A percentile compares a stretch with the other conserved stretches of the same genome.
Evolutionary conservation across 345 rosid species (phyloP).

Genomic region (Camelina laxa): DNA sequence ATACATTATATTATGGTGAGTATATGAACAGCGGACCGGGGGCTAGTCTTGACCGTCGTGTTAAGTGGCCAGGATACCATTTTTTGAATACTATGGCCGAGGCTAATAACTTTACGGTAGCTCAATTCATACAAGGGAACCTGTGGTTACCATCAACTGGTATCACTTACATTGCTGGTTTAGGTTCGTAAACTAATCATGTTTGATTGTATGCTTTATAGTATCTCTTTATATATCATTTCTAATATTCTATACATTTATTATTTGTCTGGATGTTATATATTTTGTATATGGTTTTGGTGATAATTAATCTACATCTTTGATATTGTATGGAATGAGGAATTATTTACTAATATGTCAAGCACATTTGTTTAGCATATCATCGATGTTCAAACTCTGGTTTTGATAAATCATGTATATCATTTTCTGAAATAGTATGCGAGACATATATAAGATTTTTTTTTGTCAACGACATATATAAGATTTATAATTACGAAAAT

Average conservation of each 20-base stretch:
- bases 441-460: too few species aligned
- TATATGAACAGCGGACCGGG: conserved; percentile 74
- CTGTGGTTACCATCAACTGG: conserved; percentile 74
- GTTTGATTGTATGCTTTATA: background rate
- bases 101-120: conserved; percentile 71
- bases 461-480: too few species aligned
- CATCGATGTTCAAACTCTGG: too few species aligned
- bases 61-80: conserved; percentile 85
- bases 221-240: background rate
- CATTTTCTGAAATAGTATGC: too few species aligned
- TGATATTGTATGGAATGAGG: background rate
- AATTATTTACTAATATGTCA: background rate
- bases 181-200: conserved; percentile 17
- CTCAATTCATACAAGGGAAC: conserved; percentile 69
- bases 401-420: too few species aligned
- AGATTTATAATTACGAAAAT: too few species aligned
- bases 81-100: conserved; percentile 46
- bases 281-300: conserved; percentile 17
- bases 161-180: conserved; percentile 45
- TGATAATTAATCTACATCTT: background rate
- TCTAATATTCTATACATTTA: background rate
- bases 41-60: conserved; percentile 50
- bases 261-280: background rate
- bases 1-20: conserved; percentile 73
- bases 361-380: too few species aligned